Base-by-base conservation (phyloP, 2,329 filamentous ascomycete genomes). In the Scleromitrula shiraiana region DNA sequence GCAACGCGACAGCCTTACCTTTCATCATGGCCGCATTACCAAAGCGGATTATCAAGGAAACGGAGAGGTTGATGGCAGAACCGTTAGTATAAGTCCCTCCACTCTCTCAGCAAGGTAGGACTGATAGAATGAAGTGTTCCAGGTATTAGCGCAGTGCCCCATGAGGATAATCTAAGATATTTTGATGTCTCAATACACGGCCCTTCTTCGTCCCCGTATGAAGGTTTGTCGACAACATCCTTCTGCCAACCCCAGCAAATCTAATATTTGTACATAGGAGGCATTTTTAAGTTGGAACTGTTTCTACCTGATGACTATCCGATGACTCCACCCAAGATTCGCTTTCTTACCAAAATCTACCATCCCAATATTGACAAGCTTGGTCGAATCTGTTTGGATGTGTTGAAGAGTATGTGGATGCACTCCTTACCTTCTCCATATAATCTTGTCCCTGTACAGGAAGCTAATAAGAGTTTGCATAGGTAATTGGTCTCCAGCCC, bases 281-380 rank as follows among this genome's bases (percentile, higher is more conserved):
- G 94, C 41, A 78, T 95, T 55, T 98, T 98, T 76, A 91, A 94
- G 69, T 84, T 97, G 53, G 93, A 98, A 69, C 81, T 98, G 17
- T 98, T 98, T 68, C 78, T 98, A 20, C 94, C 94, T 37, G 93
- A 98, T 64, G 93, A 98, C 72, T 98, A 98, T 67, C 93, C 93
- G 35, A 98, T 98, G 93, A 95, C 89, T 27, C 91, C 93, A 46
- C 93, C 93, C 38, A 96, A 96, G 75, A 96, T 98, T 64, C 87
- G 93, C 47, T 98, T 98, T 70, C 76, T 98, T 43, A 98, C 94
- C 60, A 96, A 95, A 72, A 97, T 98, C 68, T 98, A 97, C 70
- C 94, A 98, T 67, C 93, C 93, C 44, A 98, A 98, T 67, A 96
- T 98, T 59, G 93, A 98, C 67, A 94, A 94, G 70, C 80, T 98